Conservation (phyloP, 192 early-diverging fungal species). For the Gigaspora rosea region DNA sequence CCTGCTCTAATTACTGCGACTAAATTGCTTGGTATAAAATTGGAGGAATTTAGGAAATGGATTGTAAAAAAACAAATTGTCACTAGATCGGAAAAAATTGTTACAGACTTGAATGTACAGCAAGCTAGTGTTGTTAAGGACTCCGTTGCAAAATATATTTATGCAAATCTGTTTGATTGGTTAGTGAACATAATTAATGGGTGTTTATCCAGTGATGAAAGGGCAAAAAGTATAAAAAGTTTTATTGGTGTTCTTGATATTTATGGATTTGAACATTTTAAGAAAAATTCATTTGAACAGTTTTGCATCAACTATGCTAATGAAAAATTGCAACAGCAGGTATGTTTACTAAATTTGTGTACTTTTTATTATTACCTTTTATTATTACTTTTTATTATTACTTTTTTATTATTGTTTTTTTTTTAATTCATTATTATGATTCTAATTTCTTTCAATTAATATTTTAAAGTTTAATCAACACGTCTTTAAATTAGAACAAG, state of each 20-base stretch:
- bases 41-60: conserved; percentile 89
- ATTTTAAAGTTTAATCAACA: conserved; percentile 86
- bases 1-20: conserved; percentile 69
- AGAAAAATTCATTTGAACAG: conserved; percentile 99
- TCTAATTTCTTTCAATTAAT: too few species aligned
- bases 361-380: not conserved
- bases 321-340: conserved; percentile 96
- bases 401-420: not conserved
- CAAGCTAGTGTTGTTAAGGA: conserved; percentile 84
- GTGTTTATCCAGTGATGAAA: conserved; percentile 67
- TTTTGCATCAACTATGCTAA: conserved; percentile 98
- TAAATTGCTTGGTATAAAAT: conserved; percentile 76
- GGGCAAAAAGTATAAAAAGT: conserved; percentile 41
- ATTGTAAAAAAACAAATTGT: conserved; percentile 90
- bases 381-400: not conserved
- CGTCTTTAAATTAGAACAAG: conserved; percentile 98
- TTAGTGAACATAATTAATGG: conserved; percentile 87
- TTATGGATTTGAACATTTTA: conserved; percentile 99
- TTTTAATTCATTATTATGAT: not conserved
- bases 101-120: conserved; percentile 68
- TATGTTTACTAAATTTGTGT: conserved; percentile 20
- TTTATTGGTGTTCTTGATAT: conserved; percentile 99
- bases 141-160: conserved; percentile 96
- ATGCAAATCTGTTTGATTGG: conserved; percentile 96
- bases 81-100: conserved; percentile 91